phyloP scores from a whole-genome alignment of 2,329 filamentous ascomycete species.

The Aureobasidium subglaciale region DNA sequence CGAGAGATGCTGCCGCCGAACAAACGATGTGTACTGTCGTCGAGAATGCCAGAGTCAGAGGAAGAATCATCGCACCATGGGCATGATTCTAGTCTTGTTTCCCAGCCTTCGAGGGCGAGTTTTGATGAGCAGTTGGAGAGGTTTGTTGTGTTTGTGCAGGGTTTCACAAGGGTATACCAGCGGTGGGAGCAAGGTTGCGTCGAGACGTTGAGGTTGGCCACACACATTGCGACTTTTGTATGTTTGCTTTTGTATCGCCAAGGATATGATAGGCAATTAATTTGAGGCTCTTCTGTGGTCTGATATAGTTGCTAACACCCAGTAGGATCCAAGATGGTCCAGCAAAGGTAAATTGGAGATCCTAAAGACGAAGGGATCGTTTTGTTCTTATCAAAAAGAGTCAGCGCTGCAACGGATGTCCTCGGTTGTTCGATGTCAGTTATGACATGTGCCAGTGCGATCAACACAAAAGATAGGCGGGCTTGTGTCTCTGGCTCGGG shows the following conservation, averaged over 20 bases:
- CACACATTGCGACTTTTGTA: conserved; percentile 35
- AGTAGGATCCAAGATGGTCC: not conserved
- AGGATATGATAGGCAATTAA: not conserved
- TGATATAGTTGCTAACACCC: not conserved
- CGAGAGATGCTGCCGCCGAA: conserved; percentile 39
- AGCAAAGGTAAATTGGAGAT: not conserved
- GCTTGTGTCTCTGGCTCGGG: conserved; percentile 2
- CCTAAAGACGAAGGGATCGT: not conserved
- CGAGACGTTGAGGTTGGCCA: conserved; percentile 44
- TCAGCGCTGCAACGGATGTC: conserved; percentile 2
- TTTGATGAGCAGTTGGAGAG: conserved; percentile 41
- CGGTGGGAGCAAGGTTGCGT: conserved; percentile 41
- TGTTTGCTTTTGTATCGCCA: not conserved
- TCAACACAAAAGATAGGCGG: not conserved
- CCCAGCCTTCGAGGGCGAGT: conserved; percentile 43
- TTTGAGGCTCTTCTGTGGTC: not conserved
- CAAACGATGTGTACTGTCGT: conserved; percentile 39
- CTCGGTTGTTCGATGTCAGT: conserved; percentile 1
- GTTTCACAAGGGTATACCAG: conserved; percentile 42
- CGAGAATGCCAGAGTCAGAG: conserved; percentile 25
- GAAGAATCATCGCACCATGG: conserved; percentile 36
- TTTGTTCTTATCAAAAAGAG: conserved; percentile 3
- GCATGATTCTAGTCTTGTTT: conserved; percentile 40
- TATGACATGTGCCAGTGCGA: conserved; percentile 11
- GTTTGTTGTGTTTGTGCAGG: conserved; percentile 38